Conservation (phyloP, 2,329 filamentous ascomycete genomes). For the Sarocladiaceae sp. region DNA sequence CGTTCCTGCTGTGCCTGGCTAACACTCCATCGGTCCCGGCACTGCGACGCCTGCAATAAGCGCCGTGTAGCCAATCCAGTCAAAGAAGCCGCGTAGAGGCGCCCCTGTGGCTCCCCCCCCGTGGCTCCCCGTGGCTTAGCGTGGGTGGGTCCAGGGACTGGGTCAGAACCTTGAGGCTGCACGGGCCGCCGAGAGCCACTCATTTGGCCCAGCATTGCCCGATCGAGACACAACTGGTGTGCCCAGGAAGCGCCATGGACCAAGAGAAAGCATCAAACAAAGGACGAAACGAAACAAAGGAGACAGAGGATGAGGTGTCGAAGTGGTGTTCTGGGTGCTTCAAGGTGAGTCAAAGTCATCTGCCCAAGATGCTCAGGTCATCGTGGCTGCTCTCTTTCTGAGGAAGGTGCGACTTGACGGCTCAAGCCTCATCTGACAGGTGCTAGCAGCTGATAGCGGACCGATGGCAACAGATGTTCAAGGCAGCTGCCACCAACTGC, state of each 20-base stretch:
- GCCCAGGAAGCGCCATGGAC: background rate
- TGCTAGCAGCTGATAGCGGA: too few species aligned
- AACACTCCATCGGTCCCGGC: background rate
- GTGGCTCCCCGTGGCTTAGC: background rate
- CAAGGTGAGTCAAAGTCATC: background rate
- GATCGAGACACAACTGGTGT: background rate
- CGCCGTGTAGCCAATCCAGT: slow-evolving; percentile 1
- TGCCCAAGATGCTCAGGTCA: too few species aligned
- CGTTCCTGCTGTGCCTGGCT: slow-evolving; percentile 8
- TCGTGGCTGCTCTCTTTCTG: background rate
- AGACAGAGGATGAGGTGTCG: background rate
- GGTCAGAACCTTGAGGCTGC: background rate
- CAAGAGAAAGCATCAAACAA: slow-evolving; percentile 1
- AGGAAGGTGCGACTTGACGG: too few species aligned
- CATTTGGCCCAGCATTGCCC: background rate
- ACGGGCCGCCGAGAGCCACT: slow-evolving; percentile 4
- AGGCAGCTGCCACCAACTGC: too few species aligned
- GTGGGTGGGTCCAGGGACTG: background rate
- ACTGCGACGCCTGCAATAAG: background rate
- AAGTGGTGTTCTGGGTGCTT: too few species aligned
- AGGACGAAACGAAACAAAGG: slow-evolving; percentile 5
- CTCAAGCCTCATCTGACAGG: background rate
- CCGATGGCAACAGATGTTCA: too few species aligned
- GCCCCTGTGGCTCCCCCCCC: background rate
- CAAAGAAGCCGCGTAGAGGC: background rate